Base-by-base conservation (phyloP, 352 stramenopile species). In the Phytophthora brassicae region DNA sequence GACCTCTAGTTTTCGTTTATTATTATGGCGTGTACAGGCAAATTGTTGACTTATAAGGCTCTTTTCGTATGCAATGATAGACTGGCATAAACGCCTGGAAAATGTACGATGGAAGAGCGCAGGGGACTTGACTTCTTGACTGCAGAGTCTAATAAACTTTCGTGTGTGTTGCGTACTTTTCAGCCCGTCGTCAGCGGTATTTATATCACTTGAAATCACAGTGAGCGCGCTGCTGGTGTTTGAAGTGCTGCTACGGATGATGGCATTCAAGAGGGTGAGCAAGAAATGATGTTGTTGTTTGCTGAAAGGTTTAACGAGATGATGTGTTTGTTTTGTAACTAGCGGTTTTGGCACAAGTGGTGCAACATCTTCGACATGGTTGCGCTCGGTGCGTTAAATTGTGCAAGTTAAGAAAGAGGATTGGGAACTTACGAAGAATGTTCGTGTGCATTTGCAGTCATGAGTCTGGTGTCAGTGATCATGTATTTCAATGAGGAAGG, bases 401-500 rank as follows among this genome's bases (percentile, higher is more conserved):
- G 16, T 17, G 35, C 19, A 33, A 20, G 20, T 39, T 41, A 13
- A 3, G 9, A 6, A 8, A 31, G 26, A 9, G 26, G 26, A 8
- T 4, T 31, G 26, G 6, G 33, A 39, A 4, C 33, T 39, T 5
- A 39, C 6, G 8, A n/a, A 39, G 0, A 39, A 8, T 13, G 20
- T 33, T 39, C 14, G 45, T 43, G 3, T 58, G 38, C 1, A 26
- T 36, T 9, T 69, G 38, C 23, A 93, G 79, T 88, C 22, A 77
- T 94, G 73, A 94, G 85, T 55, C 50, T 94, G 24, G 70, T 90
- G 19, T 94, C 85, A 0, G 74, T 94, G 20, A 74, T 69, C 33
- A 86, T 92, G 70, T 94, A 92, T 43, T 94, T 94, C 45, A 90
- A 91, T 35, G 80, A 94, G 66, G 78, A 94, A 70, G 79, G 82